Evolutionary conservation across 495 filamentous ascomycete genomes (phyloP).

Genomic region (Aspergillus hancockii): DNA sequence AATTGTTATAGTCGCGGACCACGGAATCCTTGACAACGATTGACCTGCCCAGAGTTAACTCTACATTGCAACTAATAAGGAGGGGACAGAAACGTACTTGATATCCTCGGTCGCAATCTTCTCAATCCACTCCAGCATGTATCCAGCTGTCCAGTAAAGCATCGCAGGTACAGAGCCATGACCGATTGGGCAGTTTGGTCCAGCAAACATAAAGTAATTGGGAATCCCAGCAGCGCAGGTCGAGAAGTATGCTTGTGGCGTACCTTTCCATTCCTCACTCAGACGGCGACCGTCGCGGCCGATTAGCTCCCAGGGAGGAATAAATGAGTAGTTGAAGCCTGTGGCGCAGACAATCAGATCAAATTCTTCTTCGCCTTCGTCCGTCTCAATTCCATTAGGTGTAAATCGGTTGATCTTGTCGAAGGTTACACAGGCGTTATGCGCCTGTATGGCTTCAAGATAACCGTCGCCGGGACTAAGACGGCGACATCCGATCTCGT

Average conservation of each 20-base stretch:
- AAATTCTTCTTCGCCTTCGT: conserved; percentile 26
- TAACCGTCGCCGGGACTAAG: conserved; percentile 41
- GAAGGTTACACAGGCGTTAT: conserved; percentile 49
- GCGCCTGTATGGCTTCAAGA: conserved; percentile 35
- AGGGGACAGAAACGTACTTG: conserved; percentile 24
- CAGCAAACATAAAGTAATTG: conserved; percentile 54
- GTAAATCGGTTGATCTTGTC: conserved; percentile 51
- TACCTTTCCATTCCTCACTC: conserved; percentile 23
- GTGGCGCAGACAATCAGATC: conserved; percentile 52
- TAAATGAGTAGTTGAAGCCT: conserved; percentile 46
- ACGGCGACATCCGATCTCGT: conserved; percentile 44
- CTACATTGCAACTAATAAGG: background rate
- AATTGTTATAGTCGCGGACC: conserved; percentile 39
- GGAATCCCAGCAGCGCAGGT: conserved; percentile 40
- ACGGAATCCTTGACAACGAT: conserved; percentile 36
- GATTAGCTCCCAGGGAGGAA: conserved; percentile 33
- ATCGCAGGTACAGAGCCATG: conserved; percentile 54
- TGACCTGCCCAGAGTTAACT: conserved; percentile 15
- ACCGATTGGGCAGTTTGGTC: conserved; percentile 55
- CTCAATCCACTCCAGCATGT: conserved; percentile 43
- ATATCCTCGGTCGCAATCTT: conserved; percentile 47
- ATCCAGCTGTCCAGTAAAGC: conserved; percentile 47
- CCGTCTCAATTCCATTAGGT: conserved; percentile 44
- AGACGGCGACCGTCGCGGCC: conserved; percentile 35
- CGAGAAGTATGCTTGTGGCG: conserved; percentile 37